A percentile compares a stretch with the other conserved stretches of the same genome.
These are phyloP conservation scores for Hypoxylon sp. DNA, from an alignment of 2,329 filamentous ascomycete species.

Conservation along the genomic window DNA sequence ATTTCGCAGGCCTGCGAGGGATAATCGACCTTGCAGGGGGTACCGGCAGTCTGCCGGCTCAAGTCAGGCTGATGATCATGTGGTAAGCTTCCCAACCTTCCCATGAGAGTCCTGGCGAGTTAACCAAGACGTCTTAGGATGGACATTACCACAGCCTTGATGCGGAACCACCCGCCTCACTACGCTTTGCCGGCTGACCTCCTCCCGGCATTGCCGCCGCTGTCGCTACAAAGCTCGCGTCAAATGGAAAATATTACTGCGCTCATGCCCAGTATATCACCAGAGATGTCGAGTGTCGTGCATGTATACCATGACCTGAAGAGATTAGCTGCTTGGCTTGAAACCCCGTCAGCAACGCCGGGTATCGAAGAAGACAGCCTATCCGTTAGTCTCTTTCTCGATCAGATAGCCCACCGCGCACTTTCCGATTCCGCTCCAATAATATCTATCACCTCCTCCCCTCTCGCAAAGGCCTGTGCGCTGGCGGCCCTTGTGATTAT, in stretches of 20 bases:
- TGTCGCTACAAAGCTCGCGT: constrained; percentile 15
- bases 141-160: constrained; percentile 40
- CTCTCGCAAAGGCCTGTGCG: constrained; percentile 33
- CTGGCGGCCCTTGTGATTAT: constrained; percentile 35
- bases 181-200: constrained; percentile 38
- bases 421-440: constrained; percentile 34
- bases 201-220: constrained; percentile 31
- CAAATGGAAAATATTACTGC: background rate
- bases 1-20: background rate
- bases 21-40: background rate
- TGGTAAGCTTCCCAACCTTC: background rate
- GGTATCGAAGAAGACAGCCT: constrained; percentile 33
- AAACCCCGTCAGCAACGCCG: background rate
- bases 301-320: background rate
- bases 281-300: background rate
- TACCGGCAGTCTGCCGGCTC: background rate
- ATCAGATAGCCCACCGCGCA: constrained; percentile 38
- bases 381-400: constrained; percentile 39
- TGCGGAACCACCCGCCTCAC: constrained; percentile 31
- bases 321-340: background rate
- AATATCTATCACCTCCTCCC: constrained; percentile 21
- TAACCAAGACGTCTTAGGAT: constrained; percentile 36
- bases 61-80: background rate
- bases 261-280: background rate
- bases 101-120: constrained; percentile 23